A percentile compares a stretch with the other conserved stretches of the same genome.
phyloP scores from a whole-genome alignment of 192 early-diverging fungal genomes.

The Dissophora globulifera region DNA sequence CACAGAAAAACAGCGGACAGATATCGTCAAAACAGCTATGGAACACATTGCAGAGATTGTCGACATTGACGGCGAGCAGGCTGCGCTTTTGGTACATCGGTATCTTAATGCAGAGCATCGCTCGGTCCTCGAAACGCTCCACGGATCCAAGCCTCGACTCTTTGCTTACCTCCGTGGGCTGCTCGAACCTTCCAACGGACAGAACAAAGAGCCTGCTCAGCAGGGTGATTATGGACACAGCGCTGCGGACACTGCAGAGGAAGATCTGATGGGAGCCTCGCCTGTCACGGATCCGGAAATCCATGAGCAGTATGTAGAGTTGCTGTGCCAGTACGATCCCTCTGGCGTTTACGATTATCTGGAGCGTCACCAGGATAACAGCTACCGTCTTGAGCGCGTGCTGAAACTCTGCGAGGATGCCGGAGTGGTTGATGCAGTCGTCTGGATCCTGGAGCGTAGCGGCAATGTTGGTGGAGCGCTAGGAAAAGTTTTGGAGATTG shows the following conservation, averaged over 20 bases:
- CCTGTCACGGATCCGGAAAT: conserved; percentile 51
- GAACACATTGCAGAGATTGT: conserved; percentile 66
- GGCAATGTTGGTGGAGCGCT: conserved; percentile 66
- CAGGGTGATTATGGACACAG: neutral
- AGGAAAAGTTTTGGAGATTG: conserved; percentile 64
- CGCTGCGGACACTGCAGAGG: neutral
- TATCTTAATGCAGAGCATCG: conserved; percentile 66
- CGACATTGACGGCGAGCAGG: conserved; percentile 67
- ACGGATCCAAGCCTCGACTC: conserved; percentile 55
- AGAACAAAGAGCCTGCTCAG: neutral
- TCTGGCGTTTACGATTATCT: conserved; percentile 70
- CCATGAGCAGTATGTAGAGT: conserved; percentile 67
- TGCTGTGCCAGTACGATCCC: conserved; percentile 68
- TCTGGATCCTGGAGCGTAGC: conserved; percentile 69
- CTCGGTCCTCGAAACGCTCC: conserved; percentile 55
- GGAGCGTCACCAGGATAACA: conserved; percentile 59
- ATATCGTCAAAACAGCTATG: conserved; percentile 60
- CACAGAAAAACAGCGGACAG: conserved; percentile 57
- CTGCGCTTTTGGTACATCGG: conserved; percentile 61
- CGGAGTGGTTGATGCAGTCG: conserved; percentile 66
- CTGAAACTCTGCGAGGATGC: conserved; percentile 60
- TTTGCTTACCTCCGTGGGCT: conserved; percentile 68
- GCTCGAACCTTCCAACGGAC: conserved; percentile 54
- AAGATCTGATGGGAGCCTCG: conserved; percentile 5
- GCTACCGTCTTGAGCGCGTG: conserved; percentile 55